Percentiles rank a stretch among this genome's conserved stretches.
Evolutionary conservation across 306 rosid species (phyloP).

Genomic region (Corylus heterophylla): DNA sequence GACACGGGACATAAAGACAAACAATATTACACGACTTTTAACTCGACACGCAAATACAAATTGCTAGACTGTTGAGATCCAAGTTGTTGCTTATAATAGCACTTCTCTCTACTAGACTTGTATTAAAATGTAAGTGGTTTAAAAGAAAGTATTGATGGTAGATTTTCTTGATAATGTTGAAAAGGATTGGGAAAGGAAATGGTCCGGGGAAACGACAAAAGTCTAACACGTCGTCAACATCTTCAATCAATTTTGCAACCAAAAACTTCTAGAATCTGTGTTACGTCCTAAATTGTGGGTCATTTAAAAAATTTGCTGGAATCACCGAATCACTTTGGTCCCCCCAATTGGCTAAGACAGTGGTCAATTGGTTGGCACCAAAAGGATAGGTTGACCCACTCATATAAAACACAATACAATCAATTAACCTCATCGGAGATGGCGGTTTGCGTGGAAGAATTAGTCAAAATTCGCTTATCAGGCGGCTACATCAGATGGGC

Average conservation of each 20-base stretch:
- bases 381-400: conserved; percentile 13
- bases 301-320: neutral
- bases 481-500: neutral
- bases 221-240: neutral
- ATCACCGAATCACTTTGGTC: neutral
- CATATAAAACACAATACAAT: neutral
- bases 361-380: neutral
- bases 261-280: neutral
- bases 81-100: neutral
- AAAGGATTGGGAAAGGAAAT: neutral
- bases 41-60: too few species aligned
- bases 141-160: conserved; percentile 4
- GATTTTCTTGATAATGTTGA: neutral
- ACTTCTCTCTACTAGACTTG: neutral
- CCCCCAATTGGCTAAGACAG: neutral
- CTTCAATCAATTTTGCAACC: conserved; percentile 4
- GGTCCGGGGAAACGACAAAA: neutral
- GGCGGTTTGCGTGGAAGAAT: neutral
- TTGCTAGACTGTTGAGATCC: neutral
- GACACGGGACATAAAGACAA: too few species aligned
- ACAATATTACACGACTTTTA: too few species aligned
- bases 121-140: conserved; percentile 7
- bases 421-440: neutral
- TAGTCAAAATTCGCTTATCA: neutral
- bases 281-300: neutral